Percentiles rank a stretch among this genome's conserved stretches.
These are phyloP conservation scores for Metschnikowia bowlesiae DNA, from an alignment of 805 yeast species.

Conservation along the genomic window DNA sequence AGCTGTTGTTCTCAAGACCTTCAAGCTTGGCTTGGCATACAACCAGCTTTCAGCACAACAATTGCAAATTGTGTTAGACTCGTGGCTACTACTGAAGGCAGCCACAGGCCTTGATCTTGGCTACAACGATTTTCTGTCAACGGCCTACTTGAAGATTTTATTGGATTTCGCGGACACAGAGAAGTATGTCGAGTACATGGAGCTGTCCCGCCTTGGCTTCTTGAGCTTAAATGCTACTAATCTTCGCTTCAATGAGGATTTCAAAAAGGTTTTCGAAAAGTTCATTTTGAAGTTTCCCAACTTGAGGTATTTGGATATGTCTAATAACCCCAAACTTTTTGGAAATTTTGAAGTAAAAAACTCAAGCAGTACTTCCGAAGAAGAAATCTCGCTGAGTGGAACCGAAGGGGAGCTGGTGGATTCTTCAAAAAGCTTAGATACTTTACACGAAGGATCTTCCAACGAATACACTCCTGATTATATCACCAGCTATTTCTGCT, in stretches of 20 bases:
- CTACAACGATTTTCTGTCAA: constrained; percentile 61
- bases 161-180: constrained; percentile 25
- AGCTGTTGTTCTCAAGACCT: constrained; percentile 53
- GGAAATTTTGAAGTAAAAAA: constrained; percentile 34
- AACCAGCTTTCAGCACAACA: constrained; percentile 63
- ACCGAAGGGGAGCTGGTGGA: neutral
- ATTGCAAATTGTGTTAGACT: constrained; percentile 44
- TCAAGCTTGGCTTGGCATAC: constrained; percentile 72
- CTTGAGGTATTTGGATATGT: constrained; percentile 70
- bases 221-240: constrained; percentile 65
- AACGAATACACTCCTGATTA: constrained; percentile 12
- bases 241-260: constrained; percentile 43
- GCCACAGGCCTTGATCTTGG: constrained; percentile 78
- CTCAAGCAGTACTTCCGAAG: neutral
- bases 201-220: constrained; percentile 32
- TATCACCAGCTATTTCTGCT: constrained; percentile 51
- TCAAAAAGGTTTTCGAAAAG: constrained; percentile 49
- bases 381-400: neutral
- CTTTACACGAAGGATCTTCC: neutral
- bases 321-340: constrained; percentile 64
- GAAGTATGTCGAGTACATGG: constrained; percentile 17
- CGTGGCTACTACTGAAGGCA: constrained; percentile 50
- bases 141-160: constrained; percentile 32
- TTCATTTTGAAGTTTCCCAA: constrained; percentile 50
- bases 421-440: neutral